Percentiles rank a stretch among this genome's conserved stretches.
phyloP scores from a whole-genome alignment of 2,329 filamentous ascomycete genomes.

The Xylaria sp. region DNA sequence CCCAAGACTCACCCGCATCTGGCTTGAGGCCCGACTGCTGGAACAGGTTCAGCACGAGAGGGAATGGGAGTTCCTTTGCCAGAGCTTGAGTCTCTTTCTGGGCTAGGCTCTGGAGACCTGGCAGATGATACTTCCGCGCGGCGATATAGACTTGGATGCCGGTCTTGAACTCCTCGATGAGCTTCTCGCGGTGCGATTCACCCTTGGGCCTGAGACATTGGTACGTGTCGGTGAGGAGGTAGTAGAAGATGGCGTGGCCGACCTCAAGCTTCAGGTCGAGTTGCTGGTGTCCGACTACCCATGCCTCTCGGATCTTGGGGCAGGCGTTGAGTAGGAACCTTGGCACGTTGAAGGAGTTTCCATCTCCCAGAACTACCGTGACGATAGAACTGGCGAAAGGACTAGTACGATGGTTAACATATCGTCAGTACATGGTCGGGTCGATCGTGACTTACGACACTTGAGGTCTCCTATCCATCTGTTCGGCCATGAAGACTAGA shows the following conservation, averaged over 20 bases:
- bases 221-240: conserved; percentile 24
- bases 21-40: conserved; percentile 9
- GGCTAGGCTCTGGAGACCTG: conserved; percentile 16
- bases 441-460: conserved; percentile 8
- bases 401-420: conserved; percentile 8
- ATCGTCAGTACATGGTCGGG: background rate
- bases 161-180: conserved; percentile 19
- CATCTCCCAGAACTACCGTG: conserved; percentile 8
- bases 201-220: conserved; percentile 23
- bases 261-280: conserved; percentile 18
- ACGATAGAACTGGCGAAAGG: conserved; percentile 9
- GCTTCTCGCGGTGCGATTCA: conserved; percentile 10
- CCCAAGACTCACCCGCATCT: conserved; percentile 11
- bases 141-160: conserved; percentile 19
- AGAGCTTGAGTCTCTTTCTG: conserved; percentile 23
- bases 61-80: conserved; percentile 15
- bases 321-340: conserved; percentile 6
- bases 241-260: conserved; percentile 25
- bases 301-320: background rate
- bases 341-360: conserved; percentile 4
- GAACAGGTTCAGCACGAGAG: conserved; percentile 14
- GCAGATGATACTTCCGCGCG: conserved; percentile 19
- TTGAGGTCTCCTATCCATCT: conserved; percentile 9
- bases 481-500: conserved; percentile 8
- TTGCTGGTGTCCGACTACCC: background rate